Percentiles rank a stretch among this genome's conserved stretches.
Evolutionary conservation across 495 filamentous ascomycete species (phyloP).

Genomic region (Penicillium bialowiezense): DNA sequence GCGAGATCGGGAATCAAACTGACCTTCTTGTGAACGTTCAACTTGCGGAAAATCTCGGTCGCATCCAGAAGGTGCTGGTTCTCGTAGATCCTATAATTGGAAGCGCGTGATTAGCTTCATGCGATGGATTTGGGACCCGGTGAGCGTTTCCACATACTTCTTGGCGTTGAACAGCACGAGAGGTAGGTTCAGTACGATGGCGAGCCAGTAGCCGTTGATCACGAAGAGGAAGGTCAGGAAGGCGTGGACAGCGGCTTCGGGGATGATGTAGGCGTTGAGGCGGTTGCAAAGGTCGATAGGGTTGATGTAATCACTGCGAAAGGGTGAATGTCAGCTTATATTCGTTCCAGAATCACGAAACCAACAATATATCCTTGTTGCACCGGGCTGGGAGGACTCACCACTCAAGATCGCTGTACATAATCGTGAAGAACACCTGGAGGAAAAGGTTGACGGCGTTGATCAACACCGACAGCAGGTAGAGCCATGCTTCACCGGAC

Average conservation of each 20-base stretch:
- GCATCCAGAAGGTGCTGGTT: conserved; percentile 96
- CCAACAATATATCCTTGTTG: background rate
- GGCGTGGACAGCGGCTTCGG: conserved; percentile 95
- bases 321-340: conserved; percentile 16
- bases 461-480: conserved; percentile 96
- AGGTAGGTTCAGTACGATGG: conserved; percentile 87
- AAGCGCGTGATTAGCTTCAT: conserved; percentile 7
- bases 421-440: conserved; percentile 99
- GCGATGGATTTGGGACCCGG: background rate
- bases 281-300: conserved; percentile 99
- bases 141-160: conserved; percentile 64
- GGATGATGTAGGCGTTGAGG: conserved; percentile 98
- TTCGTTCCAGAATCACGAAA: conserved; percentile 2
- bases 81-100: conserved; percentile 73
- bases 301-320: conserved; percentile 94
- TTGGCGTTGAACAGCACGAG: conserved; percentile 92
- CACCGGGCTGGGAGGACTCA: conserved; percentile 44
- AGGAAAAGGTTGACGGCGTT: conserved; percentile 99
- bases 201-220: conserved; percentile 98
- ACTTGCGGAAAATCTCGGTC: conserved; percentile 98
- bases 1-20: conserved; percentile 11
- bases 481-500: conserved; percentile 99
- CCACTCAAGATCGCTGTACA: conserved; percentile 99
- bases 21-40: conserved; percentile 99
- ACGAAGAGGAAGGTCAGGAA: conserved; percentile 93